These are phyloP conservation scores for Talaromyces verruculosus DNA, from an alignment of 2,329 filamentous ascomycete genomes.

Conservation along the genomic window DNA sequence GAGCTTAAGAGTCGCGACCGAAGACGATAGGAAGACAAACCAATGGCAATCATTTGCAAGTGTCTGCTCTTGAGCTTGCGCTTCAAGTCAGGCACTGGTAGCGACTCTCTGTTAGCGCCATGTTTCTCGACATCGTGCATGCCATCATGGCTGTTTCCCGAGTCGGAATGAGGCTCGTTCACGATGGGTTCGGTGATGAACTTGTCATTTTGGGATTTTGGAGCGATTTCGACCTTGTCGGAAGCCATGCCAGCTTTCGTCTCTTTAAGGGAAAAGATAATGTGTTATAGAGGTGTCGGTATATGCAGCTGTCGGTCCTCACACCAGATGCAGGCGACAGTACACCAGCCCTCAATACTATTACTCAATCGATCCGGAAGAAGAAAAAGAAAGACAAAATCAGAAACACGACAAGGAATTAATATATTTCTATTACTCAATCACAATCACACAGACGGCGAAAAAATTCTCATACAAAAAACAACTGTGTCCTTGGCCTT, in stretches of 20 bases:
- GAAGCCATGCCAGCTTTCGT: background rate
- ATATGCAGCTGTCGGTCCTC: background rate
- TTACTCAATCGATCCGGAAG: conserved; percentile 4
- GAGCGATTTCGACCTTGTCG: conserved; percentile 9
- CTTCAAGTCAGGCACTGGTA: conserved; percentile 64
- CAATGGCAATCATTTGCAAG: conserved; percentile 98
- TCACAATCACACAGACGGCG: background rate
- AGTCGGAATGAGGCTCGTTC: background rate
- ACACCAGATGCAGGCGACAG: conserved; percentile 1
- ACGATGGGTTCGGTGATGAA: conserved; percentile 1
- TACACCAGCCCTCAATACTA: background rate
- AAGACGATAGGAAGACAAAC: conserved; percentile 57
- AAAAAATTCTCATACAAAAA: conserved; percentile 11
- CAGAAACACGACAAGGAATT: background rate
- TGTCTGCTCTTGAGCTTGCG: conserved; percentile 82
- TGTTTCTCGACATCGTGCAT: conserved; percentile 39
- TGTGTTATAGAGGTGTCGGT: background rate
- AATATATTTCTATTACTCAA: conserved; percentile 11
- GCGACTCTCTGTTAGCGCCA: conserved; percentile 50
- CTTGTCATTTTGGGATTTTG: conserved; percentile 13
- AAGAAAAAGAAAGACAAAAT: background rate
- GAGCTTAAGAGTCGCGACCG: background rate
- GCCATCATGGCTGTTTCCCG: background rate
- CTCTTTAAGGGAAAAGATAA: background rate
- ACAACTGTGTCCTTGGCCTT: background rate